Percentiles rank a stretch among this genome's conserved stretches.
Evolutionary conservation across 371 early-diverging fungal species (phyloP).

Genomic region (Zychaea mexicana): DNA sequence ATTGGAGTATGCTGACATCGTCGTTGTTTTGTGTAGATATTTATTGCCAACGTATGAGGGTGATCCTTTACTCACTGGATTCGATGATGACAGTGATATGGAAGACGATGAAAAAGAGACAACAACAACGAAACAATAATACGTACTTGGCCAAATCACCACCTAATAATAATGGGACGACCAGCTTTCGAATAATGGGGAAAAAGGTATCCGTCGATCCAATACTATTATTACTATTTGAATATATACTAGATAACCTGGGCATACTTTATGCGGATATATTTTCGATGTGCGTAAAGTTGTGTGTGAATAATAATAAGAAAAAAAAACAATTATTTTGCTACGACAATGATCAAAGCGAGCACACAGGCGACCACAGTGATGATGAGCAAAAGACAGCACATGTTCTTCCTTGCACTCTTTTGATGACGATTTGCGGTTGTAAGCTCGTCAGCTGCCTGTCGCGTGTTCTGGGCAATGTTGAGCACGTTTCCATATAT

Average conservation of each 20-base stretch:
- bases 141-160: background rate
- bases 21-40: conserved; percentile 32
- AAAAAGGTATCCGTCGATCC: background rate
- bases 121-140: background rate
- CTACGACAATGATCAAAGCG: conserved; percentile 51
- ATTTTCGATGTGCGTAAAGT: background rate
- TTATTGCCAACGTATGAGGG: conserved; percentile 84
- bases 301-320: background rate
- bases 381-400: conserved; percentile 75
- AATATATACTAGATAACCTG: too few species aligned
- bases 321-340: conserved; percentile 32
- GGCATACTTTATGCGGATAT: too few species aligned
- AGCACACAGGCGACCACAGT: conserved; percentile 63
- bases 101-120: conserved; percentile 2
- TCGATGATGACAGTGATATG: conserved; percentile 61
- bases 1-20: too few species aligned
- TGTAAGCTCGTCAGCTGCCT: conserved; percentile 81
- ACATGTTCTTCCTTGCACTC: conserved; percentile 80
- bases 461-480: conserved; percentile 76
- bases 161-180: too few species aligned
- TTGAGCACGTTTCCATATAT: conserved; percentile 78
- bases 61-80: conserved; percentile 84
- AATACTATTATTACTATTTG: too few species aligned
- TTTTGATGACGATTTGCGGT: conserved; percentile 82
- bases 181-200: too few species aligned